Conservation (phyloP, 129 eudicot genomes). For the Arctium lappa region DNA sequence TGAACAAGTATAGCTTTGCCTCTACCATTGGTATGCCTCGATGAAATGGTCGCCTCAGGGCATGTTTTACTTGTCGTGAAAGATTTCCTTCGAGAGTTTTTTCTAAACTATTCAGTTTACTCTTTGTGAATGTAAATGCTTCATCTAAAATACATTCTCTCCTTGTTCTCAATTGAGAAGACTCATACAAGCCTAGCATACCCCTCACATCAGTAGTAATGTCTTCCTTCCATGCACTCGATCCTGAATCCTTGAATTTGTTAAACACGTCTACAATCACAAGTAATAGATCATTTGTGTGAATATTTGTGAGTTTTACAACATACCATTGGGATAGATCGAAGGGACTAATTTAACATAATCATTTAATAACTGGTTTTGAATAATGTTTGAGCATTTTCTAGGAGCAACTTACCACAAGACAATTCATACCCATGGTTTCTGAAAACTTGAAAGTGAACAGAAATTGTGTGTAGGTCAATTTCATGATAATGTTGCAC, state of each 20-base stretch:
- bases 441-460: slow-evolving; percentile 1
- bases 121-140: background rate
- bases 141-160: slow-evolving; percentile 40
- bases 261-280: slow-evolving; percentile 11
- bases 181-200: slow-evolving; percentile 41
- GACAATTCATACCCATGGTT: background rate
- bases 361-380: background rate
- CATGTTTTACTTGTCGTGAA: slow-evolving; percentile 19
- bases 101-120: background rate
- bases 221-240: slow-evolving; percentile 7
- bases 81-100: background rate
- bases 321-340: background rate
- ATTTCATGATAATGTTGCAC: background rate
- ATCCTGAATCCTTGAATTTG: slow-evolving; percentile 15
- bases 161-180: slow-evolving; percentile 26
- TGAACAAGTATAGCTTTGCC: slow-evolving; percentile 23
- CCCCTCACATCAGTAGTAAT: slow-evolving; percentile 22
- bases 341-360: background rate
- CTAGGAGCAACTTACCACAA: background rate
- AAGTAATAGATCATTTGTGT: background rate
- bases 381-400: background rate
- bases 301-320: no score
- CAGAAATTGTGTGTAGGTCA: background rate
- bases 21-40: slow-evolving; percentile 25
- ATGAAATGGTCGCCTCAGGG: slow-evolving; percentile 18